These are phyloP conservation scores for Fusarium solani-melongenae DNA, from an alignment of 2,329 filamentous ascomycete species.

Conservation along the genomic window DNA sequence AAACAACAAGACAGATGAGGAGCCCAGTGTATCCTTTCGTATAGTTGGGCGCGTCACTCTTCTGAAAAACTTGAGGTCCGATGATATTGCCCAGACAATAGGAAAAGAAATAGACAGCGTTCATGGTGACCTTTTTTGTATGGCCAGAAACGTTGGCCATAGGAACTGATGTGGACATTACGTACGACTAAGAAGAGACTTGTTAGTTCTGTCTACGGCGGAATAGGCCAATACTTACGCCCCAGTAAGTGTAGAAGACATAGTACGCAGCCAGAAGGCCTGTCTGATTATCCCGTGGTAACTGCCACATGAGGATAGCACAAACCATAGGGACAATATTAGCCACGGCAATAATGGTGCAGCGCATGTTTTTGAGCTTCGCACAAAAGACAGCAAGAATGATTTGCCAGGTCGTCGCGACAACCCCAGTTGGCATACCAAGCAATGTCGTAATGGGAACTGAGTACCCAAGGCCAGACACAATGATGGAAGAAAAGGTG, in stretches of 20 bases:
- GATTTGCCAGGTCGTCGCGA: background rate
- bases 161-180: background rate
- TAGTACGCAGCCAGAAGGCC: background rate
- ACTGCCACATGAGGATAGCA: background rate
- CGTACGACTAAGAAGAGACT: background rate
- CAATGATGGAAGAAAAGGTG: background rate
- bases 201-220: background rate
- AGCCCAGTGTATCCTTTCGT: background rate
- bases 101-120: background rate
- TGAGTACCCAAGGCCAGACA: background rate
- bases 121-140: background rate
- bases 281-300: background rate
- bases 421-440: background rate
- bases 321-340: background rate
- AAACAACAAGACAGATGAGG: background rate
- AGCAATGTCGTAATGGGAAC: background rate
- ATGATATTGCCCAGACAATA: background rate
- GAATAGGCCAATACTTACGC: background rate
- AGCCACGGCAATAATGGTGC: background rate
- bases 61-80: background rate
- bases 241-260: background rate
- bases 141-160: background rate
- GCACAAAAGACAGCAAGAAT: background rate
- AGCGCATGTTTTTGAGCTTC: background rate
- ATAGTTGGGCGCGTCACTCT: background rate